These are phyloP conservation scores for Penicillium salamii DNA, from an alignment of 495 filamentous ascomycete species.

Conservation along the genomic window DNA sequence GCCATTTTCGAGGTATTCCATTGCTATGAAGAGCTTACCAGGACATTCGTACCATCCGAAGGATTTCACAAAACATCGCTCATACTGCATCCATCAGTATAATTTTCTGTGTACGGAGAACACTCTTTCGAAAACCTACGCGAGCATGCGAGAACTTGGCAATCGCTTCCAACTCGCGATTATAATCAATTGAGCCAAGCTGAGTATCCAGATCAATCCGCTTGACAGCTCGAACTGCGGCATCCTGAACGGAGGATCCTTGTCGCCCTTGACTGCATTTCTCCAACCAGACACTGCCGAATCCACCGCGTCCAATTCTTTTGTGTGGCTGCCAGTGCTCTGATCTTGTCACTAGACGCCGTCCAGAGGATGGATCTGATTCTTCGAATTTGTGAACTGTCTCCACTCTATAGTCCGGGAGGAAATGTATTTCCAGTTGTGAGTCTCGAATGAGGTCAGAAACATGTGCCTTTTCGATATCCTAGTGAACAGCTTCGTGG, in stretches of 20 bases:
- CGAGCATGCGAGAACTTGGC: conserved; percentile 37
- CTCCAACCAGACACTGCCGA: conserved; percentile 37
- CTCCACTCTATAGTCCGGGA: conserved; percentile 7
- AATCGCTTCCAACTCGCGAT: conserved; percentile 40
- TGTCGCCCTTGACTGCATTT: no score
- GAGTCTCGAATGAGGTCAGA: conserved; percentile 28
- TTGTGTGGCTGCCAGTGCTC: conserved; percentile 26
- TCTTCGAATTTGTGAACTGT: conserved; percentile 20
- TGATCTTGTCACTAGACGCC: conserved; percentile 3
- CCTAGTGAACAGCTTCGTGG: no score
- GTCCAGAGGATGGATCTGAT: conserved; percentile 4
- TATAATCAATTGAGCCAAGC: conserved; percentile 22
- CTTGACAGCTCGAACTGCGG: conserved; percentile 13
- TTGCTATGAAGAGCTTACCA: conserved; percentile 30
- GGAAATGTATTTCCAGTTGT: conserved; percentile 23
- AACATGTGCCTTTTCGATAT: conserved; percentile 4
- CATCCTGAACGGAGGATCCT: not conserved
- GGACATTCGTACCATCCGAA: conserved; percentile 33
- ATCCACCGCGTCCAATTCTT: conserved; percentile 26
- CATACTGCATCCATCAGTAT: conserved; percentile 1
- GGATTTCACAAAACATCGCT: conserved; percentile 29
- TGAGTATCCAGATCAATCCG: conserved; percentile 14
- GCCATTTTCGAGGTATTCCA: conserved; percentile 34
- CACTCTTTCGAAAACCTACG: not conserved
- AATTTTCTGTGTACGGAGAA: no score